Percentiles rank a stretch among this genome's conserved stretches.
Conservation (phyloP, 2,329 filamentous ascomycete species). For the Fonsecaea pugnacius region DNA sequence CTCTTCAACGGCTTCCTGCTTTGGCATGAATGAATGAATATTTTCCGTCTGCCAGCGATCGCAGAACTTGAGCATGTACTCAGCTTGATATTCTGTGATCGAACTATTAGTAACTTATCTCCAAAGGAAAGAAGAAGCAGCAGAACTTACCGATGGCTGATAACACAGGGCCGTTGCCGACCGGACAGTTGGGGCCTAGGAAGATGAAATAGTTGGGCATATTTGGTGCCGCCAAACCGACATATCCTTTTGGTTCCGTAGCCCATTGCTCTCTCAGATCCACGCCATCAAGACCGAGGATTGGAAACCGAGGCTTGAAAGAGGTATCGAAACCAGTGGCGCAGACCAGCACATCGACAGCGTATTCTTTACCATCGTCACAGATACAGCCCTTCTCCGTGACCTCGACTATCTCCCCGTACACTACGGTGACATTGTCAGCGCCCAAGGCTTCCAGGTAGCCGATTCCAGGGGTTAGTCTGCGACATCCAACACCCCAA, state of each 20-base stretch:
- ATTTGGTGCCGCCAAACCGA: slow-evolving; percentile 30
- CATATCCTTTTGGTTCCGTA: slow-evolving; percentile 37
- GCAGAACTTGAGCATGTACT: slow-evolving; percentile 36
- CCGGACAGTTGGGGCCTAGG: too few species aligned
- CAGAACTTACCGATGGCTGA: too few species aligned
- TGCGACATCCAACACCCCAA: slow-evolving; percentile 35
- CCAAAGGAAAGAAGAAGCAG: too few species aligned
- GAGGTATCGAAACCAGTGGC: slow-evolving; percentile 44
- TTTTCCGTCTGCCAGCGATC: slow-evolving; percentile 32
- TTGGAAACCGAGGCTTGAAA: slow-evolving; percentile 38
- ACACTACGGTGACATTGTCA: slow-evolving; percentile 35
- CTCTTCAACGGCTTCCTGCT: slow-evolving; percentile 13
- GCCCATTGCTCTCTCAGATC: slow-evolving; percentile 39
- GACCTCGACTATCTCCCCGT: not conserved
- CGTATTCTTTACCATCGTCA: slow-evolving; percentile 6
- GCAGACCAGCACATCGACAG: slow-evolving; percentile 38
- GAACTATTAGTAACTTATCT: too few species aligned
- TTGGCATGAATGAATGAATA: slow-evolving; percentile 26
- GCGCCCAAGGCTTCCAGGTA: slow-evolving; percentile 35
- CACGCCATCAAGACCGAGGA: slow-evolving; percentile 27
- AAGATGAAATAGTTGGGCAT: slow-evolving; percentile 29
- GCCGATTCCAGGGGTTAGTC: slow-evolving; percentile 31
- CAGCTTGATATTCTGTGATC: slow-evolving; percentile 34
- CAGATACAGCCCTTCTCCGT: slow-evolving; percentile 16
- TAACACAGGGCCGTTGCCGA: too few species aligned